These are phyloP conservation scores for Clitoria ternatea DNA, from an alignment of 306 rosid species.

Conservation along the genomic window DNA sequence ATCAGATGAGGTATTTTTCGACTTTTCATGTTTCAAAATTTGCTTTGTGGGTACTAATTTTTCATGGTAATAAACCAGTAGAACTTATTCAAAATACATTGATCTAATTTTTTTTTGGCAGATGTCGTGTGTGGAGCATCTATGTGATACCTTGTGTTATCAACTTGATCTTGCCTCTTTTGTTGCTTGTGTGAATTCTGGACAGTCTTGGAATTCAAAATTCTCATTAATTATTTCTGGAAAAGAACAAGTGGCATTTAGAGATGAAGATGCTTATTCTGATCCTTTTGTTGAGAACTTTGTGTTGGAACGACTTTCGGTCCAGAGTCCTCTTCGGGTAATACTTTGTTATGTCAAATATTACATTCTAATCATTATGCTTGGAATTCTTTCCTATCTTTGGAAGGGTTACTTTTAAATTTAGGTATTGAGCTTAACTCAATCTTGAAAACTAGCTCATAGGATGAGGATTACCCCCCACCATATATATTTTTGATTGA, in stretches of 20 bases:
- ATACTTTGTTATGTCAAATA: conserved; percentile 26
- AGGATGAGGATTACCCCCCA: no score
- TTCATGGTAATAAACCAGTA: conserved; percentile 21
- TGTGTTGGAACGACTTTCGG: conserved; percentile 92
- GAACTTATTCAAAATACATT: conserved; percentile 22
- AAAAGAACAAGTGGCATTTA: conserved; percentile 46
- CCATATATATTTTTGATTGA: no score
- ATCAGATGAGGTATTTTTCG: conserved; percentile 76
- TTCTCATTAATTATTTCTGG: conserved; percentile 60
- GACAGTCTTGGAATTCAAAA: conserved; percentile 77
- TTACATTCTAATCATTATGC: background rate
- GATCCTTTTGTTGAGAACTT: conserved; percentile 92
- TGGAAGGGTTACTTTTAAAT: conserved; percentile 18
- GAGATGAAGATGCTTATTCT: conserved; percentile 49
- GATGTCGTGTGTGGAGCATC: conserved; percentile 90
- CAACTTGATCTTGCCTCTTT: conserved; percentile 94
- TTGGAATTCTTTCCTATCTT: conserved; percentile 16
- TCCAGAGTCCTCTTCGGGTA: conserved; percentile 98
- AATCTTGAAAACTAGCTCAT: no score
- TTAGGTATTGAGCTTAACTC: no score
- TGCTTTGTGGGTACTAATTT: conserved; percentile 30
- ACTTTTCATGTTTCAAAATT: conserved; percentile 31
- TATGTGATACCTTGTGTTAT: conserved; percentile 82
- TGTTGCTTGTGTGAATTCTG: conserved; percentile 91
- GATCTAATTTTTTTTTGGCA: conserved; percentile 39